Base-by-base conservation (phyloP, 345 rosid species). In the Syzygium jambos region DNA sequence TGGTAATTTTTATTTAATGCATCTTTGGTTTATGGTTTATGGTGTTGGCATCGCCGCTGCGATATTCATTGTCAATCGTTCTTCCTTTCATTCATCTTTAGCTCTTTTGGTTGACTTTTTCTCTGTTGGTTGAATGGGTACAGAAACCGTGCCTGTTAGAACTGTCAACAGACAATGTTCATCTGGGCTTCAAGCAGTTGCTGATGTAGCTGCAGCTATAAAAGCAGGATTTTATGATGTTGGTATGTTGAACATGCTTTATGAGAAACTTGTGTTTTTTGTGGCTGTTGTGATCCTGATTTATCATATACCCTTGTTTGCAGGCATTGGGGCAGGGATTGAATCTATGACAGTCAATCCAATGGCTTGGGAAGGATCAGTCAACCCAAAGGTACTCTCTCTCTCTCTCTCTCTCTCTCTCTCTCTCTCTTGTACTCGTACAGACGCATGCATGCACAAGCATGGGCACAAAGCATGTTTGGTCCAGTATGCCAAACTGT, bases 161-260 rank as follows among this genome's bases (percentile, higher is more conserved):
- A 97, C 97, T 53, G 99, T 96, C 88, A 97, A 97, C 90, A 92
- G 99, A 88, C 99, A 95, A 88, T 97, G 99, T 89, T 92, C 99
- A 7, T 97, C 99, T 63, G 99, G 99, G 78, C 99, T 97, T 91
- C 99, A 97, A 93, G 99, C 99, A n/a, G 99, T 97, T 89, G 99
- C 99, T 85, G 99, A 96, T 89, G 99, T 97, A 52, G 98, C 97
- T 83, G 99, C 99, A 46, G 97, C 99, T 65, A 96, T 97, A 52
- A 96, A 93, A 93, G 99, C 99, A 13, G 99, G 99, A 15, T 97
- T 96, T 89, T 97, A 96, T 92, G 99, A 95, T 85, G 94, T 97
- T 87, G 99, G 99, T 96, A 93, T 55, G 85, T 41, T 56, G 52
- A 55, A 25, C 11, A 46, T 2, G 51, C n/a, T n/a, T 73, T 10